Percentiles rank a stretch among this genome's conserved stretches.
Conservation (phyloP, 73 alveolate species). For the Symbiodinium natans region DNA sequence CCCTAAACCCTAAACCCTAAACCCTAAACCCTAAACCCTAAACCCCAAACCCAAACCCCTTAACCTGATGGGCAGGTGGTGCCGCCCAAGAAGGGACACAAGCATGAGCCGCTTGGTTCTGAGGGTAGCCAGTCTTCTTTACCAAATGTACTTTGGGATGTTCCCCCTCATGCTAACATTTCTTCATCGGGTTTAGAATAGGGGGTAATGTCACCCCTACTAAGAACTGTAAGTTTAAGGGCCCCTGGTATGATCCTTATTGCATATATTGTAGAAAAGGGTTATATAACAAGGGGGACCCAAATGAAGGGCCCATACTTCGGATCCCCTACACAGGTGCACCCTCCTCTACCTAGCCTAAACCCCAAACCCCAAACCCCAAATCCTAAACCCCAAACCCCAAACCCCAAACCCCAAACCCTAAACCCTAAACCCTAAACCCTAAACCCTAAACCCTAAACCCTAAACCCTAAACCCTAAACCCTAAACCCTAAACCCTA, state of each 20-base stretch:
- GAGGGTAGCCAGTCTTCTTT: no score
- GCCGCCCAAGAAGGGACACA: conserved; percentile 44
- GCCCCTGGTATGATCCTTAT: background rate
- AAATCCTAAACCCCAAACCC: no score
- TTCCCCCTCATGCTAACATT: no score
- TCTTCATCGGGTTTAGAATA: background rate
- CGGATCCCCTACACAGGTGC: no score
- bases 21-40: background rate
- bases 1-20: background rate
- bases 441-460: background rate
- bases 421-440: background rate
- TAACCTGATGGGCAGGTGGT: conserved; percentile 26
- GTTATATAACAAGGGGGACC: no score
- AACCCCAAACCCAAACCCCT: background rate
- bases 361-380: no score
- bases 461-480: background rate
- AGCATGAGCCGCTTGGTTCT: conserved; percentile 37
- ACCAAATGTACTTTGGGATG: no score
- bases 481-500: background rate
- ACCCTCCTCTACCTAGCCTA: no score
- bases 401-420: background rate
- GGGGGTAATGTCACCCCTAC: no score
- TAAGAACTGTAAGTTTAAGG: background rate
- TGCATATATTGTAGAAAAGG: background rate
- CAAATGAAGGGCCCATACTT: no score